Base-by-base conservation (phyloP, 768 basidiomycete species). In the Myochromella boudieri region DNA sequence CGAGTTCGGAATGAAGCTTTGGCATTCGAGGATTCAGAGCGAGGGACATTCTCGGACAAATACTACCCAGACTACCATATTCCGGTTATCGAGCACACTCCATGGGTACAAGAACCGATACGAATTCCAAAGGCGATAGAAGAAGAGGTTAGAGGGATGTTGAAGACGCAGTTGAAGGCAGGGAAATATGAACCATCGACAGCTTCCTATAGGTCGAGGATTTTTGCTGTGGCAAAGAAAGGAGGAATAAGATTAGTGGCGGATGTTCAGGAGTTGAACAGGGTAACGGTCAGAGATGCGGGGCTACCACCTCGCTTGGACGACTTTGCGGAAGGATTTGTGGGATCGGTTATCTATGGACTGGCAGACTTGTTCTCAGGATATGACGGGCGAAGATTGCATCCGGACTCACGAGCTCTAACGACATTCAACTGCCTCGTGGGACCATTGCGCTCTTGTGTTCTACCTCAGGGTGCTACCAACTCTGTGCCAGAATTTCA, bases 401-500 rank as follows among this genome's bases (percentile, higher is more conserved):
- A 56, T 2, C 49, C 44, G 4, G 42, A 48, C 0, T 74, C 62
- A 0, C 37, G 61, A 0, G 63, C 68, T 15, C 37, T 72, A 2
- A 72, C 69, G 0, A 67, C 61, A 0, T 74, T 71, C 46, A 53
- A 60, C 41, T 61, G 58, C 0, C 61, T 62, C 0, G 38, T 59
- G 3, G 63, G 68, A 0, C 49, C 62, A 0, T 25, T 57, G 0
- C 52, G 59, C 1, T 56, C 66, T 0, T 56, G 51, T 0, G 56
- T 55, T 0, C 42, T 74, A 0, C 65, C 66, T 0, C 66, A 66
- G 59, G 74, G 71, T 0, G 59, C 54, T 32, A 68, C 70, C 0
- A 72, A 73, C 34, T 53, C 60, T 0, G 53, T 62, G 0, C 60
- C 60, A 0, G 64, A 71, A 18, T 71, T 70, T 39, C 65, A 71